A percentile compares a stretch with the other conserved stretches of the same genome.
These are phyloP conservation scores for Geranium rotundifolium DNA, from an alignment of 345 rosid genomes.

Conservation along the genomic window DNA sequence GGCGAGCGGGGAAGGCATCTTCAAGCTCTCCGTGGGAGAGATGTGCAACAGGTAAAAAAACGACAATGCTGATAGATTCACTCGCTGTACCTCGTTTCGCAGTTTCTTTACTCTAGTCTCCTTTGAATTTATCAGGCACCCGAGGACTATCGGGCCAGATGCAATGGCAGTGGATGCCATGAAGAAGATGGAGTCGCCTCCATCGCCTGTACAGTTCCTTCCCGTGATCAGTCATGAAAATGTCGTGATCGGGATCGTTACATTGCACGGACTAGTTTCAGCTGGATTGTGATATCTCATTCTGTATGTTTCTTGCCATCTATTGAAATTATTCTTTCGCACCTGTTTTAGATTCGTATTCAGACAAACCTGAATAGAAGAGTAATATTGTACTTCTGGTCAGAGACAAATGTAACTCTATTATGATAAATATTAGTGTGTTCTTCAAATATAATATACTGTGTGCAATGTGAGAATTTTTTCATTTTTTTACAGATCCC, in stretches of 20 bases:
- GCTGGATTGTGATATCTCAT: constrained; percentile 26
- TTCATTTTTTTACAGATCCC: too few relatives aligned
- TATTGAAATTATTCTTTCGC: constrained; percentile 3
- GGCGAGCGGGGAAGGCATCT: constrained; percentile 78
- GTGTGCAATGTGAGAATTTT: too few relatives aligned
- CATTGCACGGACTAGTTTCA: constrained; percentile 90
- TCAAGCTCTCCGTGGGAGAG: constrained; percentile 83
- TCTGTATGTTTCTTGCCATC: neutral
- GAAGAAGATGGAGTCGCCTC: constrained; percentile 96
- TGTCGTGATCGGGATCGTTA: constrained; percentile 70
- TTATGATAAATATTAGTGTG: too few relatives aligned
- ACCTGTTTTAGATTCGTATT: constrained; percentile 4
- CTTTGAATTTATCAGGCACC: constrained; percentile 41
- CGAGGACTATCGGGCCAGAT: constrained; percentile 72
- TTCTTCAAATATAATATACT: too few relatives aligned
- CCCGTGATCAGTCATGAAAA: constrained; percentile 60
- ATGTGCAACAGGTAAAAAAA: constrained; percentile 80
- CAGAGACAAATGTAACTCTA: neutral
- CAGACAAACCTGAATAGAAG: neutral
- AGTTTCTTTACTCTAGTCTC: neutral
- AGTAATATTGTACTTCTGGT: neutral
- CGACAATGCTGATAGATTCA: too few relatives aligned
- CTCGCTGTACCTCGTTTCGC: neutral
- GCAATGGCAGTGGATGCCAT: constrained; percentile 99
- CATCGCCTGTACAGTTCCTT: constrained; percentile 89